Percentiles rank a stretch among this genome's conserved stretches.
phyloP scores from a whole-genome alignment of 140 eudicot species.

The Erigeron philadelphicus region DNA sequence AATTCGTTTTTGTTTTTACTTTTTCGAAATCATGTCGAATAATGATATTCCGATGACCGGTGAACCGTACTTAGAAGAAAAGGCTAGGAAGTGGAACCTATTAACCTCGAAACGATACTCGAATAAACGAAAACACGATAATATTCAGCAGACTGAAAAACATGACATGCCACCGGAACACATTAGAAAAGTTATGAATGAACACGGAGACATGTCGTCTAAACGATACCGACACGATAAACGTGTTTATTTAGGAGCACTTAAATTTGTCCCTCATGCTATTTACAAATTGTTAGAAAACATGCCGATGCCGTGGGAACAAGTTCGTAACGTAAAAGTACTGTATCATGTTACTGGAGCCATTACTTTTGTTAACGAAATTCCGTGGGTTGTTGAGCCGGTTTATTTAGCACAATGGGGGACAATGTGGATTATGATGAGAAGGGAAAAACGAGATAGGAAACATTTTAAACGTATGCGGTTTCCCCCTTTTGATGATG shows the following conservation, averaged over 20 bases:
- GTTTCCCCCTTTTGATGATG: constrained; percentile 98
- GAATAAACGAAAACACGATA: constrained; percentile 82
- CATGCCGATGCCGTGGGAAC: constrained; percentile 99
- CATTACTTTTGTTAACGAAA: constrained; percentile 90
- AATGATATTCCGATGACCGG: too few species aligned
- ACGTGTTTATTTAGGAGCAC: constrained; percentile 89
- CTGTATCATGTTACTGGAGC: constrained; percentile 96
- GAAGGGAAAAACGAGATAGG: constrained; percentile 93
- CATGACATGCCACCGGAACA: constrained; percentile 97
- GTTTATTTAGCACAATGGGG: constrained; percentile 99
- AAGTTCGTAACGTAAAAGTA: constrained; percentile 90
- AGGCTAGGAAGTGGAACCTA: constrained; percentile 93
- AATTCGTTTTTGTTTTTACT: too few species aligned
- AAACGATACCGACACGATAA: constrained; percentile 84
- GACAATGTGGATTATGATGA: constrained; percentile 99
- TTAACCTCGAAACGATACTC: constrained; percentile 76
- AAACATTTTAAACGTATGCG: constrained; percentile 98
- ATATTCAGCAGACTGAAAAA: constrained; percentile 87
- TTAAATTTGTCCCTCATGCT: constrained; percentile 89
- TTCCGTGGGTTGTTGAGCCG: constrained; percentile 99
- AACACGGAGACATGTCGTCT: constrained; percentile 96
- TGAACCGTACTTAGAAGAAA: constrained; percentile 37
- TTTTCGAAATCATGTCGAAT: too few species aligned
- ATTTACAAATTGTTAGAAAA: constrained; percentile 89
- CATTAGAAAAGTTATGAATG: constrained; percentile 77